Evolutionary conservation across 2,329 filamentous ascomycete genomes (phyloP), one percentile per base, ranked within the genome.

Genomic region (Talaromyces islandicus): DNA sequence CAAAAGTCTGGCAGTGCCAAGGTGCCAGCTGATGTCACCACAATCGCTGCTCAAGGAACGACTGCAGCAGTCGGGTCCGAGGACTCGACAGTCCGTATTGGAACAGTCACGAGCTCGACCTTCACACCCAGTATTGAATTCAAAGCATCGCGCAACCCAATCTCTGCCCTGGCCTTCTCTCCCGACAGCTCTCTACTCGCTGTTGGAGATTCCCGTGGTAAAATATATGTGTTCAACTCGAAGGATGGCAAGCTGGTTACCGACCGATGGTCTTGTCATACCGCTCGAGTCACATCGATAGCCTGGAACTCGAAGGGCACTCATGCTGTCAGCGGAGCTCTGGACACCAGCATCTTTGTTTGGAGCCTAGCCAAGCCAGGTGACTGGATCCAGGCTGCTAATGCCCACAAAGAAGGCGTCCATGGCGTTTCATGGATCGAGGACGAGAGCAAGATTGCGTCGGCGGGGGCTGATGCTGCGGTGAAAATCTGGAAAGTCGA

Each of bases 321-420:
- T 24, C 89, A 92, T 71, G 88, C 92, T 2, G 91, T 86, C 21
- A 96, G 90, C 71, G 93, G 92, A 12, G 88, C 86, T 52, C 78
- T 99, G 55, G 94, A 99, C 73, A 97, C 93, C 0, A 92, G 96
- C 69, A 84, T 99, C 21, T 92, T 91, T 71, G 87, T 96, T 30
- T 99, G 94, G 91, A 96, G 91, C 72, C 75, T 97, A 59, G 78
- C 80, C 50, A 90, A 91, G 71, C 93, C 93, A 0, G 92, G 91
- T 2, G 90, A 90, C 75, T 84, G 93, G 66, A 84, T 95, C 66
- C 93, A 94, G 79, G 88, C 87, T 14, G 77, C 86, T 24, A 96
- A 96, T 70, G 92, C 93, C 55, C 94, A 99, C 78, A 97, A 97
- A 78, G 94, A 97, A 70, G 94, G 94, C 10, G 92, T 97, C 19